Evolutionary conservation across 371 early-diverging fungal species (phyloP), one percentile per base, ranked within the genome.

Genomic region (Enteropsectra breve): DNA sequence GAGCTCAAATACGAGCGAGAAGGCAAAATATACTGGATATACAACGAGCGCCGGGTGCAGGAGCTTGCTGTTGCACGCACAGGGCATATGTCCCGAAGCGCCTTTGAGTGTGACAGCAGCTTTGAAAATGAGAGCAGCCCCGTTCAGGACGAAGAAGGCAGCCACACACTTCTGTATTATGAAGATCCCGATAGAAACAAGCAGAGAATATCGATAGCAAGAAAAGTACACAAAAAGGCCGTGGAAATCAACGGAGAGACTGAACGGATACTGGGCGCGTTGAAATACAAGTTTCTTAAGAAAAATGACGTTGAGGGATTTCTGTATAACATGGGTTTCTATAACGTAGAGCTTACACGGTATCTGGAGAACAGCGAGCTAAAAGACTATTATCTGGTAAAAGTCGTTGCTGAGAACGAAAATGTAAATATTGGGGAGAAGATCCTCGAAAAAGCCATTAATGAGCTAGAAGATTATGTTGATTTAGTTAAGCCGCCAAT

Each of bases 281-380:
- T 60, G 24, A 49, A 49, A n/a, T 60, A 60, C 36, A 26, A 60
- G 54, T 5, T 8, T 13, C 8, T 8, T 4, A 8, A n/a, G 8
- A 6, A 4, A 8, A 58, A 52, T 54, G 6, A 18, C 6, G 54
- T 60, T 21, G 61, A 60, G 36, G 61, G 45, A 11, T 8, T 23
- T 54, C 6, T 5, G 54, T 60, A 40, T 32, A 28, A 5, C 2
- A 34, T 4, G 3, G 49, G 36, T 56, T 50, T 43, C 23, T 64
- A 64, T 47, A 65, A 2, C 2, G 58, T 64, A 23, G 65, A 64
- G 34, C 18, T 62, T 24, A 64, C 55, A 3, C 43, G 49, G 53
- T 4, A 24, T 18, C 21, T 59, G 21, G 59, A 58, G 2, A 5
- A 5, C 5, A 30, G 54, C 11, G 26, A 26, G 13, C 15, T 52